phyloP scores from a whole-genome alignment of 1,284 basidiomycete species.

The Meira miltonrushii region DNA sequence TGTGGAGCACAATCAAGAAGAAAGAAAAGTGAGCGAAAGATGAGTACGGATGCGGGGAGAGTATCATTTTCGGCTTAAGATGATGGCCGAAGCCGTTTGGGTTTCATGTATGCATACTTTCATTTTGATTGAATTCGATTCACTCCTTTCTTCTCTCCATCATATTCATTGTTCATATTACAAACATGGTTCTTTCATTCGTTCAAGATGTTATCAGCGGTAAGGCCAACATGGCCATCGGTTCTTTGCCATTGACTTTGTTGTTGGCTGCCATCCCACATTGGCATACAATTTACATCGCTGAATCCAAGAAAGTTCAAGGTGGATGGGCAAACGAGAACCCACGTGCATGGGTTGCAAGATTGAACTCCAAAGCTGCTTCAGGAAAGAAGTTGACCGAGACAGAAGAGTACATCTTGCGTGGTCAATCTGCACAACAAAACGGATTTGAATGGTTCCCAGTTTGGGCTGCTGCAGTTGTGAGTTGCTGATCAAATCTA shows the following conservation, averaged over 20 bases:
- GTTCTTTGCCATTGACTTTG: constrained; percentile 18
- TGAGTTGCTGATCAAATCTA: constrained; percentile 1
- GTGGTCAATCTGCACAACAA: constrained; percentile 25
- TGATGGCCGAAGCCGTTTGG: no score
- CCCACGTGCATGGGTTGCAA: constrained; percentile 29
- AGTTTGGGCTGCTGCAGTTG: constrained; percentile 15
- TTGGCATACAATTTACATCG: constrained; percentile 41
- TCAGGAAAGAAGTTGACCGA: constrained; percentile 21
- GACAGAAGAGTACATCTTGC: constrained; percentile 28
- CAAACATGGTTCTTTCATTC: not conserved
- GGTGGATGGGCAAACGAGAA: constrained; percentile 44
- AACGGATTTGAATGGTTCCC: constrained; percentile 19
- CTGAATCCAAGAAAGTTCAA: constrained; percentile 28
- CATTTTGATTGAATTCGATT: no score
- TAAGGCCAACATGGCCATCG: constrained; percentile 22
- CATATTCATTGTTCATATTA: not conserved
- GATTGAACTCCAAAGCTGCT: constrained; percentile 23
- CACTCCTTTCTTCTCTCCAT: not conserved
- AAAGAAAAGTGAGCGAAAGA: no score
- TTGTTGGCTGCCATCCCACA: constrained; percentile 27
- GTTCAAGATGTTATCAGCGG: not conserved
- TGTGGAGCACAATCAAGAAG: no score
- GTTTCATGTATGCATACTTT: no score
- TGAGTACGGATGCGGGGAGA: no score
- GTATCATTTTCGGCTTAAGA: no score